Conservation (phyloP, 164 flowering plant genomes). For the Houttuynia cordata region DNA sequence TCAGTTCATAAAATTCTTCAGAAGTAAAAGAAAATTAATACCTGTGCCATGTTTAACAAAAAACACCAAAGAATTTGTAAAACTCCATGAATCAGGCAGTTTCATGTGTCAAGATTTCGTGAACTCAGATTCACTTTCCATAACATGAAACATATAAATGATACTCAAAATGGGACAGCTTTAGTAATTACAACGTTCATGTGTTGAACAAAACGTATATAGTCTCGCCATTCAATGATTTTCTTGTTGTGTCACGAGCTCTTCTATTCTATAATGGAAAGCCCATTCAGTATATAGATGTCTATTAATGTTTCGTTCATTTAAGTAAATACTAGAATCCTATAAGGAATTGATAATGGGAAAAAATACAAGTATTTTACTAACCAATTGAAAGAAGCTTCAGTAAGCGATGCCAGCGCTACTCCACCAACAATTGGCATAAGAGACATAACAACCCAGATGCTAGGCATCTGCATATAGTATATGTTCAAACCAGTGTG, state of each 20-base stretch:
- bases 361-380: background rate
- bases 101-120: no score
- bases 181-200: background rate
- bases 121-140: no score
- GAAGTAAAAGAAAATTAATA: no score
- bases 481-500: background rate
- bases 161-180: no score
- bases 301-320: background rate
- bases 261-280: no score
- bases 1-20: no score
- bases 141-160: no score
- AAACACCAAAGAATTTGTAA: no score
- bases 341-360: background rate
- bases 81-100: no score
- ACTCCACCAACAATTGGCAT: slow-evolving; percentile 96
- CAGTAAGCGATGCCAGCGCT: slow-evolving; percentile 81
- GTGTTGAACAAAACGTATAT: no score
- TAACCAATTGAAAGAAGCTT: slow-evolving; percentile 93
- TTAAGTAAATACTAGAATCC: background rate
- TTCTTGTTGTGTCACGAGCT: no score
- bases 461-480: slow-evolving; percentile 49
- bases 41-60: no score
- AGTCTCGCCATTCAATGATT: background rate
- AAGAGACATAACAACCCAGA: slow-evolving; percentile 76
- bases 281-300: background rate